A percentile compares a stretch with the other conserved stretches of the same genome.
Evolutionary conservation across 75 land plant species (phyloP).

Genomic region (Sequoia sempervirens): DNA sequence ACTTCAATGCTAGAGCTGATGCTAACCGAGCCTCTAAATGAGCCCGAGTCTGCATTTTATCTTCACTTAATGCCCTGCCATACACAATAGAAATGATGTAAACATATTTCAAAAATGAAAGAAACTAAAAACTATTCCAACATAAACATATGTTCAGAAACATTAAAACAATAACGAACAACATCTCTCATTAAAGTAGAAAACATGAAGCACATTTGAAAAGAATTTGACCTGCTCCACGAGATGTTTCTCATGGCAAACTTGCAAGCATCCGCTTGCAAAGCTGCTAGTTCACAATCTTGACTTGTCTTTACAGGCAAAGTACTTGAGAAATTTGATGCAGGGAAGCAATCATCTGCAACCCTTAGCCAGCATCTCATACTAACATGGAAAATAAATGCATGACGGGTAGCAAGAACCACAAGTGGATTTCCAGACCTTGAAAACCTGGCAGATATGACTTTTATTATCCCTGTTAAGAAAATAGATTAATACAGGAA

Average conservation of each 20-base stretch:
- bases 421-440: conserved; percentile 87
- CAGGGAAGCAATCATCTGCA: conserved; percentile 90
- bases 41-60: conserved; percentile 87
- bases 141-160: not conserved
- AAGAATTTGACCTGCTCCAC: conserved; percentile 70
- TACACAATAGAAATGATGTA: not conserved
- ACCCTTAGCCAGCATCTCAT: conserved; percentile 91
- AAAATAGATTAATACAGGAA: not conserved
- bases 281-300: conserved; percentile 79
- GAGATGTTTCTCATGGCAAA: conserved; percentile 63
- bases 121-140: not conserved
- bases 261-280: conserved; percentile 84
- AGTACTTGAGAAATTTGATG: conserved; percentile 86
- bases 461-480: conserved; percentile 60
- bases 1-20: conserved; percentile 78
- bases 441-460: conserved; percentile 86
- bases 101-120: not conserved
- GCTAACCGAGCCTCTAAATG: conserved; percentile 89
- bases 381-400: conserved; percentile 81
- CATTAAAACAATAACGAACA: not conserved
- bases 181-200: not conserved
- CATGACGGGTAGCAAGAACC: conserved; percentile 84
- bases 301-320: conserved; percentile 57
- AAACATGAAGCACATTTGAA: not conserved
- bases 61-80: conserved; percentile 39